Evolutionary conservation across 805 yeast genomes (phyloP).

Genomic region (Schwanniomyces yamadae): DNA sequence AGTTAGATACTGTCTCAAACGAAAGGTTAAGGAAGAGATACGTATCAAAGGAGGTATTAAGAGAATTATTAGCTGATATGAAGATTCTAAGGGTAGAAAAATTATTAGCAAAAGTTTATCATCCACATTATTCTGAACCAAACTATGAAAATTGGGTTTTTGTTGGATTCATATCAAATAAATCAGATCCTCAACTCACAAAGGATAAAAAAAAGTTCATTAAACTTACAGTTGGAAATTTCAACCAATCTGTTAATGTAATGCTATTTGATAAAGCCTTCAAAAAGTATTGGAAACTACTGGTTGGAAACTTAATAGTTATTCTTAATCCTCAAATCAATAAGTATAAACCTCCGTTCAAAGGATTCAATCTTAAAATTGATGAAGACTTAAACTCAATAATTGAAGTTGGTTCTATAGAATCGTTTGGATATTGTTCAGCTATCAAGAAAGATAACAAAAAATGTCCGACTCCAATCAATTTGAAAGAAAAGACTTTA

Average conservation of each 20-base stretch:
- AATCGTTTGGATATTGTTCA: conserved; percentile 68
- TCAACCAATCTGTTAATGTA: conserved; percentile 57
- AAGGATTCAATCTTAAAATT: conserved; percentile 55
- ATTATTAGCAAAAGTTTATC: conserved; percentile 59
- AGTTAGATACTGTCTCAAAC: conserved; percentile 19
- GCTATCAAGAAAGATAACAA: conserved; percentile 47
- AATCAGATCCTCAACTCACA: conserved; percentile 49
- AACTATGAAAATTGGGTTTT: conserved; percentile 74
- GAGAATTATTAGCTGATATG: conserved; percentile 42
- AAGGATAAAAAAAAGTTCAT: conserved; percentile 48
- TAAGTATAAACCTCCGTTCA: conserved; percentile 9
- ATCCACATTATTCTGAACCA: conserved; percentile 73
- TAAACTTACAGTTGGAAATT: conserved; percentile 65
- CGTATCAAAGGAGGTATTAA: conserved; percentile 35
- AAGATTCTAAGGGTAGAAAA: conserved; percentile 59
- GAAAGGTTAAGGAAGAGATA: conserved; percentile 42
- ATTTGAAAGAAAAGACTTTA: conserved; percentile 48
- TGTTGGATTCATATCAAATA: conserved; percentile 64
- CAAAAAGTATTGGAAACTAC: conserved; percentile 67
- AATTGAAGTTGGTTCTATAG: conserved; percentile 71
- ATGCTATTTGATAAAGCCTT: conserved; percentile 68
- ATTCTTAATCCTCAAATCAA: conserved; percentile 63
- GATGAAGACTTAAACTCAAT: conserved; percentile 51
- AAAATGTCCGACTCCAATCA: conserved; percentile 61
- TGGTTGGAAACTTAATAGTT: conserved; percentile 72